Evolutionary conservation across 306 rosid genomes (phyloP).

Genomic region (Acacia acuminata): DNA sequence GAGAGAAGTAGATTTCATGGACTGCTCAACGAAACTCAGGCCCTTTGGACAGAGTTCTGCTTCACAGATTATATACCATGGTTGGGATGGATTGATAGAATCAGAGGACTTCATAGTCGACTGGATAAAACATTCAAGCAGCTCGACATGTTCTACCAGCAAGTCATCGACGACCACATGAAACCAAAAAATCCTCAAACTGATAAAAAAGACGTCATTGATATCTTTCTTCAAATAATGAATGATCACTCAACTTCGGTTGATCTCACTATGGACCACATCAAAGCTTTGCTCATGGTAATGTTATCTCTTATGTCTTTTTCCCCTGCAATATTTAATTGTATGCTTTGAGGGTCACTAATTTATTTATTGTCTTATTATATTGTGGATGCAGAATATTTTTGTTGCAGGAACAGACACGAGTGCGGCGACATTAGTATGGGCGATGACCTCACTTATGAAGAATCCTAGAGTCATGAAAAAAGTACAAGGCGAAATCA

Average conservation of each 20-base stretch:
- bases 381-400: neutral
- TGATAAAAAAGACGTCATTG: slow-evolving; percentile 28
- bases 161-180: slow-evolving; percentile 39
- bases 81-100: slow-evolving; percentile 54
- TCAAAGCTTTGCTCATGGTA: slow-evolving; percentile 33
- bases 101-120: slow-evolving; percentile 28
- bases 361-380: neutral
- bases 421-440: neutral
- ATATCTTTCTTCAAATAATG: slow-evolving; percentile 30
- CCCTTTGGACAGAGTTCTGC: slow-evolving; percentile 29
- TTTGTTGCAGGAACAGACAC: neutral
- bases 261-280: slow-evolving; percentile 38
- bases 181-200: neutral
- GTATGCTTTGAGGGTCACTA: neutral
- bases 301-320: neutral
- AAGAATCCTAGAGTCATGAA: slow-evolving; percentile 32
- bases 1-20: slow-evolving; percentile 34
- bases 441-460: neutral
- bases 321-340: neutral
- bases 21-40: slow-evolving; percentile 40
- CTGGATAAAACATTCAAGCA: slow-evolving; percentile 39
- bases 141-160: slow-evolving; percentile 46
- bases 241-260: slow-evolving; percentile 6
- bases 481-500: slow-evolving; percentile 31
- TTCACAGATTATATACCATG: slow-evolving; percentile 24